Conservation (phyloP, 1,139 yeast genomes). For the Yamadazyma diddensiae region DNA sequence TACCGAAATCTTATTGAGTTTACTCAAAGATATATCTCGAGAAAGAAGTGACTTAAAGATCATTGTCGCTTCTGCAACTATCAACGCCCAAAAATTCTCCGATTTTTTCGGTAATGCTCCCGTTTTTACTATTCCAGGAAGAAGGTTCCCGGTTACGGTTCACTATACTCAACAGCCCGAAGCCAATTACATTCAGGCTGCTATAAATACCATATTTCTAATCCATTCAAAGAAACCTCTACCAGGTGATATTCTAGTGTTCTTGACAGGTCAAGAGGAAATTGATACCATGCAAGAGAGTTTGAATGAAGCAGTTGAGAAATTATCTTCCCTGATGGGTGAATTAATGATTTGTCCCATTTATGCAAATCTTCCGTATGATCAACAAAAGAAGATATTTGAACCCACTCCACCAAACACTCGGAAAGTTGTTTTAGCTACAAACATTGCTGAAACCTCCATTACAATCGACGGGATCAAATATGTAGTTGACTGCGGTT, state of each 20-base stretch:
- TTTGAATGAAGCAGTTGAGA: slow-evolving; percentile 59
- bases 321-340: slow-evolving; percentile 60
- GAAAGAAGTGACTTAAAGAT: slow-evolving; percentile 68
- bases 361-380: slow-evolving; percentile 89
- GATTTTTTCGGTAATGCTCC: slow-evolving; percentile 80
- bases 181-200: slow-evolving; percentile 86
- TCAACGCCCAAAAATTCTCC: slow-evolving; percentile 84
- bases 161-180: slow-evolving; percentile 86
- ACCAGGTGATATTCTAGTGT: slow-evolving; percentile 86
- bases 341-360: slow-evolving; percentile 79
- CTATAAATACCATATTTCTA: slow-evolving; percentile 75
- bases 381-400: slow-evolving; percentile 75
- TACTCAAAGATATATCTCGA: slow-evolving; percentile 67
- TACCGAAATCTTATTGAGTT: slow-evolving; percentile 86
- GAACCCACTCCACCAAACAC: slow-evolving; percentile 80
- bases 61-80: slow-evolving; percentile 89
- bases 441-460: slow-evolving; percentile 96
- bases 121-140: slow-evolving; percentile 83
- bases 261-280: slow-evolving; percentile 92
- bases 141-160: slow-evolving; percentile 84
- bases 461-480: slow-evolving; percentile 90
- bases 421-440: slow-evolving; percentile 88
- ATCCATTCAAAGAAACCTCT: slow-evolving; percentile 66
- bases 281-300: slow-evolving; percentile 80
- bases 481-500: slow-evolving; percentile 90